Base-by-base conservation (phyloP, 2,329 filamentous ascomycete genomes). In the Zalaria obscura region DNA sequence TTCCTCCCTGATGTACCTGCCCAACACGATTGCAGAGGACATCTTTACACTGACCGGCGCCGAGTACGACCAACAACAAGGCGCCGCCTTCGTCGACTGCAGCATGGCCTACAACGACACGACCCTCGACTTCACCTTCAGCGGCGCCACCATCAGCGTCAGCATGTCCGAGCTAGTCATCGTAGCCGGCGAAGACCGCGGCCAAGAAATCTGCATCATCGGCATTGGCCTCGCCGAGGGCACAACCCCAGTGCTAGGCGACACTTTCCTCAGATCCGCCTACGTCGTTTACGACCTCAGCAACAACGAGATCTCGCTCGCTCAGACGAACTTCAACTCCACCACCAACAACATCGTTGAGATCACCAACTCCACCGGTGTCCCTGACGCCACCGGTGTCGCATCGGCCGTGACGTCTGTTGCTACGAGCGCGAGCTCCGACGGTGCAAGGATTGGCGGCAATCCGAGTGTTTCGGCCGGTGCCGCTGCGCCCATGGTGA, bases 1-100 rank as follows among this genome's bases (percentile, higher is more conserved):
- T 32, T 82, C 78, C n/a, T 83, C 78, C 3, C 65, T 84, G 45
- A 79, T 71, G 48, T 83, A 83, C 53, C 63, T 87, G 0, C 83
- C 83, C 1, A 66, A 73, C 44, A 67, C 75, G 40, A 58, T 86
- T 36, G 71, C 72, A 3, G 47, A 55, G 4, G 49, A 49, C 4
- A 60, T 70, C 40, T 70, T 64, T 58, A 44, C 51, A 27, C 48
- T 55, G 11, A 59, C 62, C 48, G 54, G 58, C 41, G 67, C 66
- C 4, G 48, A 54, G 11, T 70, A 68, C 55, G 58, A 64, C 49
- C 44, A 51, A 0, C 42, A 48, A 3, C 55, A 65, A 47, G 61
- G 62, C 27, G 61, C 60, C 5, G 73, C 70, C 3, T 69, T 71
- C 47, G 63, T 75, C 35, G 64, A 72, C 49, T 79, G 75, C 62